Base-by-base conservation (phyloP, 2,329 filamentous ascomycete genomes). In the Furcasterigmium furcatum region DNA sequence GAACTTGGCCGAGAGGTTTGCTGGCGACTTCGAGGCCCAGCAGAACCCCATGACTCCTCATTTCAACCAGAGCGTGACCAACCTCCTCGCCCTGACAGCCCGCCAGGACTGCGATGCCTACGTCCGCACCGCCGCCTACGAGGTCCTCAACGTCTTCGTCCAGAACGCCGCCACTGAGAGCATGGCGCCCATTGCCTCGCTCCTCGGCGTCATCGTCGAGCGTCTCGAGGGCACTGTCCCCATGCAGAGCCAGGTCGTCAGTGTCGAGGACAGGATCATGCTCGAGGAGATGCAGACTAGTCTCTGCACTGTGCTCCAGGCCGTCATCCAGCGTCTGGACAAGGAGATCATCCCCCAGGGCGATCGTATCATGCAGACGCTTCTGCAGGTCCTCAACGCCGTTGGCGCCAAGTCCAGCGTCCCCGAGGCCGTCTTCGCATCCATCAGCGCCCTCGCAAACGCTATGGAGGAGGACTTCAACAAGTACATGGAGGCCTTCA, bases 271-370 rank as follows among this genome's bases (percentile, higher is more conserved):
- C 70, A 92, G 86, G 67, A 90, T 97, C 54, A 95, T 88, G 5
- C 79, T 99, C 4, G 91, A 97, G 64, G 94, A 99, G 69, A 95
- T 99, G 81, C 94, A 97, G 73, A 96, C 91, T 43, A 96, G 91
- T 66, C 77, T 99, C 60, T 87, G 85, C 65, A 95, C 89, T 44
- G 94, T 97, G 34, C 76, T 97, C 41, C 84, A 96, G 70, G 85
- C 90, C 41, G 96, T 97, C 61, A 85, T 97, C 50, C 85, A 90
- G 66, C 86, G 94, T 47, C 77, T 99, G 21, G 94, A 97, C 68
- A 85, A 85, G 64, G 92, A 97, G 64, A 88, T 99, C 55, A 81
- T 84, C 51, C 91, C 92, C 14, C 89, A 92, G 64, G 88, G 91
- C 46, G 91, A 99, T 65, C 85, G 87, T 53, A 95, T 97, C 66